phyloP scores from a whole-genome alignment of 2,329 filamentous ascomycete genomes.

The Alternaria ethzedia region DNA sequence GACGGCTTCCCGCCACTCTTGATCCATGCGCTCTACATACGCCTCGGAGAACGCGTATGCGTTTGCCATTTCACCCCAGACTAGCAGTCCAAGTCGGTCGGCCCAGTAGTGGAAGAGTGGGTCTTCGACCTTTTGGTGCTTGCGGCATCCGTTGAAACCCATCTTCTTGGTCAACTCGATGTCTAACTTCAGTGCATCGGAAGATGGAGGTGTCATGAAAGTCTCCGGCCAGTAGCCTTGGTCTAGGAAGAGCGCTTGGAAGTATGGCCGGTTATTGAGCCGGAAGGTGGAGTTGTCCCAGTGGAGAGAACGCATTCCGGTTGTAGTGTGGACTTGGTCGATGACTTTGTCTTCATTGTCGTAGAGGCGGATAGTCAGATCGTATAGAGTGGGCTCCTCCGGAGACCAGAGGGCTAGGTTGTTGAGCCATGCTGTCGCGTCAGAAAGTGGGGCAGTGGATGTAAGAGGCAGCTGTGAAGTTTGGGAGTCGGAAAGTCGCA shows the following conservation, averaged over 20 bases:
- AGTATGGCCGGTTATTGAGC: constrained; percentile 65
- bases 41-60: constrained; percentile 67
- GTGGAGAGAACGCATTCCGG: constrained; percentile 66
- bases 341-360: constrained; percentile 50
- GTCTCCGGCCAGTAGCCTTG: constrained; percentile 70
- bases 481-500: constrained; percentile 57
- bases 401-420: constrained; percentile 69
- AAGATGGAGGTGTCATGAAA: constrained; percentile 63
- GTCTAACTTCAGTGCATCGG: constrained; percentile 56
- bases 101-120: constrained; percentile 68
- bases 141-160: constrained; percentile 70
- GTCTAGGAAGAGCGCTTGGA: constrained; percentile 66
- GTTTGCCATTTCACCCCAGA: constrained; percentile 71
- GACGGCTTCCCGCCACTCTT: constrained; percentile 69
- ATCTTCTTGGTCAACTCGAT: constrained; percentile 65
- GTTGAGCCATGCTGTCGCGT: constrained; percentile 57
- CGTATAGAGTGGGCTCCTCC: constrained; percentile 64
- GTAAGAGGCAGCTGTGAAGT: constrained; percentile 47
- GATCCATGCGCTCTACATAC: constrained; percentile 66
- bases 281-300: constrained; percentile 68
- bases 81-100: constrained; percentile 65
- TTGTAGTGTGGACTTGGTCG: constrained; percentile 66
- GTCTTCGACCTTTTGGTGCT: constrained; percentile 70
- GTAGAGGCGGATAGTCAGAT: constrained; percentile 60
- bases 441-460: constrained; percentile 44